phyloP scores from a whole-genome alignment of 1,284 basidiomycete genomes.

The Laetiporus sulphureus region DNA sequence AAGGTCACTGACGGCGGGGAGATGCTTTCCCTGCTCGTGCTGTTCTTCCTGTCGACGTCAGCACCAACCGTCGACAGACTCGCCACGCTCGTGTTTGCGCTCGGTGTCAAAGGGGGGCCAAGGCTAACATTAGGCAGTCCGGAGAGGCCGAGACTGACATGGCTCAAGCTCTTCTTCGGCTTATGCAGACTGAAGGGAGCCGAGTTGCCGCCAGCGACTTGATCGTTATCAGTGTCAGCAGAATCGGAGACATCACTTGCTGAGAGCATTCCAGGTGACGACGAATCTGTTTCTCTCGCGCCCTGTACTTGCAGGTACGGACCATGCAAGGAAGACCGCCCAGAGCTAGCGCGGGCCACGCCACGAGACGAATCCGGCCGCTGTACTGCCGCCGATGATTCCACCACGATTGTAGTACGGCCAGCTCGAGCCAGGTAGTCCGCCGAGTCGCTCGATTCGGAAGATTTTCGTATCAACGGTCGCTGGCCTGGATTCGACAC shows the following conservation, averaged over 20 bases:
- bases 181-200: constrained; percentile 12
- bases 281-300: no score
- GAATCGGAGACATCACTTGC: no score
- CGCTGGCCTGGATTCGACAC: constrained; percentile 11
- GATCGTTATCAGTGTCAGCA: neutral
- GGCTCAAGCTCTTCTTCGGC: constrained; percentile 24
- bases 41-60: constrained; percentile 1
- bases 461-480: constrained; percentile 4
- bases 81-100: constrained; percentile 21
- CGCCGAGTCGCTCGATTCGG: constrained; percentile 4
- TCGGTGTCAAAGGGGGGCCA: constrained; percentile 17
- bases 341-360: no score
- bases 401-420: neutral
- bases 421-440: constrained; percentile 3
- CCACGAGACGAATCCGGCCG: no score
- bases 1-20: no score
- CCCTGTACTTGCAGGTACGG: no score
- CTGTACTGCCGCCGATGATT: neutral
- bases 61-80: constrained; percentile 14
- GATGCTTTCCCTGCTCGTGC: neutral
- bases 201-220: constrained; percentile 3
- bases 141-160: constrained; percentile 24
- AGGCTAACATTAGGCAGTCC: constrained; percentile 22
- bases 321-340: no score
- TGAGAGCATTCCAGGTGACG: no score